Evolutionary conservation across 345 rosid species (phyloP), one percentile per base, ranked within the genome.

Genomic region (Murraya koenigii): DNA sequence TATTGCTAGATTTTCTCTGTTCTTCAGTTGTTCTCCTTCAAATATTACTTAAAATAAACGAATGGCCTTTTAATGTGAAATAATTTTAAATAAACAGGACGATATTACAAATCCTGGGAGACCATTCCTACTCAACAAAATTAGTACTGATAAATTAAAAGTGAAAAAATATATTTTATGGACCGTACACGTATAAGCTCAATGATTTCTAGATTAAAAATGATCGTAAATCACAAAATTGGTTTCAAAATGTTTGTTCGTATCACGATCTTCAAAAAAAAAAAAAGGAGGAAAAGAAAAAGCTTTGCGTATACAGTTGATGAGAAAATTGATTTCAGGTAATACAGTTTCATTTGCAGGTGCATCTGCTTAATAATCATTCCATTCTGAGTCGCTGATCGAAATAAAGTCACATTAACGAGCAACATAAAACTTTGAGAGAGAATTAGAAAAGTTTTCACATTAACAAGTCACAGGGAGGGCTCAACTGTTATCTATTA

Each of bases 321-420:
- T n/a, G n/a, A 70, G 65, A 60, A 56, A 67, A 56, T 22, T 26
- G 49, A n/a, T 74, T 49, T 68, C 54, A 76, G 75, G 75, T 61
- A 75, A 38, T 72, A 67, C 47, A 66, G 13, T 39, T 77, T 26
- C 66, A 56, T 73, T 39, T 70, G 8, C 41, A 35, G 22, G 76
- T 71, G 68, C 69, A 82, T 78, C 77, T 78, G 33, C 71, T 58
- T 69, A 72, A 74, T 26, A 30, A 64, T 76, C 68, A 65, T 69
- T 77, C 68, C 70, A 36, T 70, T 47, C 52, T 30, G 64, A 49
- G 77, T 73, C 72, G 60, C 82, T 49, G 54, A 47, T 59, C 71
- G 30, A 71, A 66, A 19, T 3, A 41, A 41, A 11, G 49, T 41
- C 49, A 41, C 15, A 41, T 41, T 32, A 76, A 66, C 9, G 49